Evolutionary conservation across 306 rosid genomes (phyloP).

Genomic region (Corylus americana): DNA sequence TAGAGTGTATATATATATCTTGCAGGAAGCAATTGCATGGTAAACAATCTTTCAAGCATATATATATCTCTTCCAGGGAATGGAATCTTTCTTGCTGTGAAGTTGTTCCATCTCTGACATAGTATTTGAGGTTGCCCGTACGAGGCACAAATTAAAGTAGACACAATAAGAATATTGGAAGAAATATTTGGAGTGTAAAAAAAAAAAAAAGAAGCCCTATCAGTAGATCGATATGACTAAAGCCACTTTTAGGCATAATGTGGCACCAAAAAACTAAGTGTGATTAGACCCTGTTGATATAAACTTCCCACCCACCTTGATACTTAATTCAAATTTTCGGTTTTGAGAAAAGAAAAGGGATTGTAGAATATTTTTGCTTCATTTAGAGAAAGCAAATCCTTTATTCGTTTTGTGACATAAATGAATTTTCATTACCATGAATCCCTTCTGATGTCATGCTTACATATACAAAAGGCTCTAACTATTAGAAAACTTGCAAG

Average conservation of each 20-base stretch:
- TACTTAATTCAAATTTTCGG: neutral
- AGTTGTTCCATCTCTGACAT: neutral
- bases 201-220: conserved; percentile 3
- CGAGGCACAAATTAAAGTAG: neutral
- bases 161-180: neutral
- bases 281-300: conserved; percentile 32
- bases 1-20: too few relatives aligned
- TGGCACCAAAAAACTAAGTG: conserved; percentile 20
- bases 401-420: neutral
- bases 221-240: conserved; percentile 18
- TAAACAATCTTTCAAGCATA: too few relatives aligned
- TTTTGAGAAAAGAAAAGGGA: neutral
- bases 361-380: neutral
- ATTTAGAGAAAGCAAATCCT: neutral
- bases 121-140: neutral
- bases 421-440: neutral
- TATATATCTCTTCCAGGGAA: too few relatives aligned
- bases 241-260: conserved; percentile 29
- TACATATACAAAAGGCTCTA: neutral
- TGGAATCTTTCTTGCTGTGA: neutral
- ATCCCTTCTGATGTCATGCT: neutral
- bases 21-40: too few relatives aligned
- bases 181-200: neutral
- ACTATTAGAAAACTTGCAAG: too few relatives aligned
- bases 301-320: conserved; percentile 38